Evolutionary conservation across 2,329 filamentous ascomycete species (phyloP).

Genomic region (Fusarium gaditjirri): DNA sequence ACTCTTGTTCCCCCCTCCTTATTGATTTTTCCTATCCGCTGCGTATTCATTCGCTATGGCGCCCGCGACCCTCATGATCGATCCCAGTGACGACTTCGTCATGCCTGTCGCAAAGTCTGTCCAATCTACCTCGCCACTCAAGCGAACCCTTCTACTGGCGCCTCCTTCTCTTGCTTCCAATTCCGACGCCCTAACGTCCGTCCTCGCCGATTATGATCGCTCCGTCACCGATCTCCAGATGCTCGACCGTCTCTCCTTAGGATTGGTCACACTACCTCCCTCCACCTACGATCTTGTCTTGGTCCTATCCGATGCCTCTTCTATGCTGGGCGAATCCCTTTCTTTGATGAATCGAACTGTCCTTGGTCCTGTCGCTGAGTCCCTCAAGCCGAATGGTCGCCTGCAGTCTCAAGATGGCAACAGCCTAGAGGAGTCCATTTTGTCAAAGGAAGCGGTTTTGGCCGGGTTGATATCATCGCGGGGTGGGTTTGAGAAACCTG

Average conservation of each 20-base stretch:
- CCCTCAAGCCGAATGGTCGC: slow-evolving; percentile 75
- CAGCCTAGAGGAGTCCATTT: slow-evolving; percentile 55
- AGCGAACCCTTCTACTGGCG: slow-evolving; percentile 83
- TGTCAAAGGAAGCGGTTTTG: slow-evolving; percentile 78
- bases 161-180: slow-evolving; percentile 90
- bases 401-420: slow-evolving; percentile 78
- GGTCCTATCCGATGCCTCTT: slow-evolving; percentile 82
- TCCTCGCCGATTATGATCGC: slow-evolving; percentile 80
- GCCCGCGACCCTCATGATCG: slow-evolving; percentile 64
- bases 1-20: neutral
- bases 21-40: slow-evolving; percentile 8
- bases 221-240: slow-evolving; percentile 90
- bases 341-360: slow-evolving; percentile 74
- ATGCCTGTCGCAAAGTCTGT: slow-evolving; percentile 38
- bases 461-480: slow-evolving; percentile 76
- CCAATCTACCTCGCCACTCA: slow-evolving; percentile 42
- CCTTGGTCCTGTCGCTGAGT: slow-evolving; percentile 73
- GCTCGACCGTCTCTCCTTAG: slow-evolving; percentile 90
- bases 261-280: slow-evolving; percentile 79
- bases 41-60: slow-evolving; percentile 53
- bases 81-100: slow-evolving; percentile 65
- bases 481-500: slow-evolving; percentile 79
- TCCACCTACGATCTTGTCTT: slow-evolving; percentile 86
- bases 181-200: slow-evolving; percentile 77
- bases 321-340: slow-evolving; percentile 71